Evolutionary conservation across 495 filamentous ascomycete species (phyloP).

Genomic region (Thozetella sp.): DNA sequence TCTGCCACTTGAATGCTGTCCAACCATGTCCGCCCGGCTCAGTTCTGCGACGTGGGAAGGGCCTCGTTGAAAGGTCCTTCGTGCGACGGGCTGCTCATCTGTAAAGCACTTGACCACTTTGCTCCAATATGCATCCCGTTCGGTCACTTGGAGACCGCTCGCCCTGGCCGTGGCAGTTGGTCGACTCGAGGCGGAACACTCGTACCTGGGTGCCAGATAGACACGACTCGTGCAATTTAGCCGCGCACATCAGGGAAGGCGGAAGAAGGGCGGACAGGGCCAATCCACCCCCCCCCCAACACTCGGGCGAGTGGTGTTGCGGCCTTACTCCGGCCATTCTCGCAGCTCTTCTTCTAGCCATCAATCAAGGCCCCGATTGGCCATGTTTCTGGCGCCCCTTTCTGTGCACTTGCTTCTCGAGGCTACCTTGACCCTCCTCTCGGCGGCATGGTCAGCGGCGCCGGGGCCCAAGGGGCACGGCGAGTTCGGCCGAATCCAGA

Average conservation of each 20-base stretch:
- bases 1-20: neutral
- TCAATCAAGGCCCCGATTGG: slow-evolving; percentile 5
- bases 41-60: slow-evolving; percentile 1
- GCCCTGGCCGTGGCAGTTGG: slow-evolving; percentile 9
- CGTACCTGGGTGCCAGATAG: neutral
- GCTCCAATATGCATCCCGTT: neutral
- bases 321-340: slow-evolving; percentile 36
- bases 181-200: neutral
- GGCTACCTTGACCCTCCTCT: slow-evolving; percentile 6
- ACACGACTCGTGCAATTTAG: slow-evolving; percentile 18
- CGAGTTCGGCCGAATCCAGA: slow-evolving; percentile 14
- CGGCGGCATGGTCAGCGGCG: neutral
- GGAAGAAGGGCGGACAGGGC: slow-evolving; percentile 6
- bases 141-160: neutral
- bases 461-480: neutral
- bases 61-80: slow-evolving; percentile 8
- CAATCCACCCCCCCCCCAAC: neutral
- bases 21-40: neutral
- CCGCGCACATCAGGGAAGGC: slow-evolving; percentile 8
- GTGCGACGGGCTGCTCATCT: neutral
- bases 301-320: slow-evolving; percentile 11
- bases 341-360: slow-evolving; percentile 6
- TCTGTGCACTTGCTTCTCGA: neutral
- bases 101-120: neutral
- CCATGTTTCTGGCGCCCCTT: neutral